phyloP scores from a whole-genome alignment of 1,284 basidiomycete species.

The Termitomyces sp. region DNA sequence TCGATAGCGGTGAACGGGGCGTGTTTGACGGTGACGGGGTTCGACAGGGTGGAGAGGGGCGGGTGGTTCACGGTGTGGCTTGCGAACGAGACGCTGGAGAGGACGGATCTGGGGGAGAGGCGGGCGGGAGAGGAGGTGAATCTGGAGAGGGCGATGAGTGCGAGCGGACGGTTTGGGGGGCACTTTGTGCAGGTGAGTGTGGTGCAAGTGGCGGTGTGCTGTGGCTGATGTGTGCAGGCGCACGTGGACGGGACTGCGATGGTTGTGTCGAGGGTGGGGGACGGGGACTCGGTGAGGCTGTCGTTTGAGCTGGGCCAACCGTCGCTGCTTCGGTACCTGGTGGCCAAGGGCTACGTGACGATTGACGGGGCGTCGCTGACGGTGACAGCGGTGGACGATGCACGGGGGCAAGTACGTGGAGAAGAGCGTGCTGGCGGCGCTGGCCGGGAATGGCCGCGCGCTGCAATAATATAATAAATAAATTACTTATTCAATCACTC shows the following conservation, averaged over 20 bases:
- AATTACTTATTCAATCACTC: neutral
- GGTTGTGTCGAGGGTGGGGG: conserved; percentile 60
- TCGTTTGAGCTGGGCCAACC: conserved; percentile 78
- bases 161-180: conserved; percentile 89
- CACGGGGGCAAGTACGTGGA: conserved; percentile 70
- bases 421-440: conserved; percentile 68
- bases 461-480: conserved; percentile 7
- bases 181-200: conserved; percentile 89
- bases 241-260: conserved; percentile 91
- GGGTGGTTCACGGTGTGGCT: conserved; percentile 93
- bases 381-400: conserved; percentile 79
- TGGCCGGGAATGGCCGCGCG: conserved; percentile 8
- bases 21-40: conserved; percentile 87
- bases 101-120: conserved; percentile 88
- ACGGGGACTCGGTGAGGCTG: conserved; percentile 86
- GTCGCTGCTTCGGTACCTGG: conserved; percentile 79
- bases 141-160: conserved; percentile 92
- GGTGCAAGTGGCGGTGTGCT: neutral
- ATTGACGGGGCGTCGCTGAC: conserved; percentile 96
- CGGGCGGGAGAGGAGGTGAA: conserved; percentile 83
- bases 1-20: conserved; percentile 82
- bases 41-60: conserved; percentile 52
- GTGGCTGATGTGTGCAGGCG: conserved; percentile 50
- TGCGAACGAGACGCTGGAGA: conserved; percentile 89
- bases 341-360: conserved; percentile 95